Evolutionary conservation across 2,329 filamentous ascomycete genomes (phyloP).

Genomic region (Fusarium euwallaceae): DNA sequence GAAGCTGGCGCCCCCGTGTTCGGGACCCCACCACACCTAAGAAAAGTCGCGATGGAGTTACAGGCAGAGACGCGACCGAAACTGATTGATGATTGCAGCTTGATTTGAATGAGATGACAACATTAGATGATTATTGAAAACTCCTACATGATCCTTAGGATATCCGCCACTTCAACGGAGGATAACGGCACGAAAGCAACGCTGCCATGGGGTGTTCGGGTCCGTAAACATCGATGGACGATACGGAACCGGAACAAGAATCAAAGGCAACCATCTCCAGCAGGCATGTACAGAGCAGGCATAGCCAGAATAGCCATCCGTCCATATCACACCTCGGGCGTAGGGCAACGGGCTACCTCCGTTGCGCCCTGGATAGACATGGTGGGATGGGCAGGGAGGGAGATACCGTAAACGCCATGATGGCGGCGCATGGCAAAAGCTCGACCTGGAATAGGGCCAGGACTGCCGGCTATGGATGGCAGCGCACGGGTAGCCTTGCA

Average conservation of each 20-base stretch:
- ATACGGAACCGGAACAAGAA: conserved; percentile 21
- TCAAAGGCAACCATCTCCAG: conserved; percentile 4
- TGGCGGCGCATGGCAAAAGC: conserved; percentile 1
- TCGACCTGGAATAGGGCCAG: conserved; percentile 2
- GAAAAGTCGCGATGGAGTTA: background rate
- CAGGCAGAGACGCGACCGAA: background rate
- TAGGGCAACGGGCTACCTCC: conserved; percentile 32
- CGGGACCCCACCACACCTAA: conserved; percentile 19
- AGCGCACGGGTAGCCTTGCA: conserved; percentile 8
- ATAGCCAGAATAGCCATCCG: conserved; percentile 17
- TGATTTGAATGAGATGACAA: background rate
- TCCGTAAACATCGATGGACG: conserved; percentile 9
- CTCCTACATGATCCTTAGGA: background rate
- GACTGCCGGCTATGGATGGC: background rate
- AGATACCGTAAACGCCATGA: conserved; percentile 4
- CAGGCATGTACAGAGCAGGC: background rate
- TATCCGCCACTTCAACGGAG: background rate
- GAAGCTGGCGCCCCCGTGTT: conserved; percentile 7
- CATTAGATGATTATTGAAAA: background rate
- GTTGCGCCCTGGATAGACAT: conserved; percentile 18
- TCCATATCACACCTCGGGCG: conserved; percentile 34
- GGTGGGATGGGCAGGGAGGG: conserved; percentile 3
- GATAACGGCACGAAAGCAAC: background rate
- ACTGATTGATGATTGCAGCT: background rate
- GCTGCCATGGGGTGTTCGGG: background rate